phyloP scores from a whole-genome alignment of 305 asterid genomes.

The Ilex paraguariensis region DNA sequence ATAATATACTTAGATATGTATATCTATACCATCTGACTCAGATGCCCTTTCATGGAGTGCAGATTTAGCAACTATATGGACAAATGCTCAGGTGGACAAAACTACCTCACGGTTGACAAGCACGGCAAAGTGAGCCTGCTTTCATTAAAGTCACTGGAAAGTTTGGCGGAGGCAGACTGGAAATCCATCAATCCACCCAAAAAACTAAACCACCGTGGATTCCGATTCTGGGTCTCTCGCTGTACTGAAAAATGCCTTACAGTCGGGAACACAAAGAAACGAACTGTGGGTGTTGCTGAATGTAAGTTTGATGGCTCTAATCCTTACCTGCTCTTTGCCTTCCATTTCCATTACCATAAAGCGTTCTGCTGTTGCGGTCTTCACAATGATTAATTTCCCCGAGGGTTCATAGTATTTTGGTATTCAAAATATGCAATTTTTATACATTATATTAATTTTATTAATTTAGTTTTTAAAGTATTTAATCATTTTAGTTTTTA shows the following conservation, averaged over 20 bases:
- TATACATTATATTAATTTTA: no score
- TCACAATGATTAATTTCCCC: slow-evolving; percentile 31
- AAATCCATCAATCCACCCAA: slow-evolving; percentile 57
- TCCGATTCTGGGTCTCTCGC: slow-evolving; percentile 53
- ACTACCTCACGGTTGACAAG: slow-evolving; percentile 51
- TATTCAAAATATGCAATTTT: no score
- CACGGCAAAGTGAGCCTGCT: slow-evolving; percentile 47
- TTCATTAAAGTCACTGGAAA: slow-evolving; percentile 30
- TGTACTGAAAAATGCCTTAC: slow-evolving; percentile 55
- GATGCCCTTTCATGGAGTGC: background rate
- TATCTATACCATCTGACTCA: background rate
- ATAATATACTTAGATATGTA: no score
- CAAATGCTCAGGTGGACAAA: slow-evolving; percentile 45
- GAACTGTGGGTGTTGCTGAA: slow-evolving; percentile 40
- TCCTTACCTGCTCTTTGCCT: slow-evolving; percentile 55
- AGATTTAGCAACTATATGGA: slow-evolving; percentile 71
- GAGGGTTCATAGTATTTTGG: background rate
- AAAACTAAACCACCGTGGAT: slow-evolving; percentile 44
- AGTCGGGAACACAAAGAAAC: slow-evolving; percentile 33
- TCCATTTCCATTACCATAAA: slow-evolving; percentile 58
- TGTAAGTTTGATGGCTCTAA: slow-evolving; percentile 50
- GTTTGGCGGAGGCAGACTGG: slow-evolving; percentile 60
- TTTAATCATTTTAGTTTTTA: no score
- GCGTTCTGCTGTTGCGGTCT: slow-evolving; percentile 58
- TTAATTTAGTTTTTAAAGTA: no score